Evolutionary conservation across 768 basidiomycete species (phyloP).

Genomic region (Calocybe gangraenosa): DNA sequence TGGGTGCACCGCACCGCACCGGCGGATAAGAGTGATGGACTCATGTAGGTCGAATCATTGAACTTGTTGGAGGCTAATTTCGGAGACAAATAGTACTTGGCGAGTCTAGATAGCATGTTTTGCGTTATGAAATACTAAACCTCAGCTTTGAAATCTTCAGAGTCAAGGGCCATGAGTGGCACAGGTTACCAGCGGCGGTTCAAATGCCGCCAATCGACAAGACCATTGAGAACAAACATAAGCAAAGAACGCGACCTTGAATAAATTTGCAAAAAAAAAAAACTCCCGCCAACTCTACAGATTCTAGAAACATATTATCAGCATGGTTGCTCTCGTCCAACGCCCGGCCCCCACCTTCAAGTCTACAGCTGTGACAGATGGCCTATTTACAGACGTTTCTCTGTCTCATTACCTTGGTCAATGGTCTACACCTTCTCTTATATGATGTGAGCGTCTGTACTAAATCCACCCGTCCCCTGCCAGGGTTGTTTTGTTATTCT

Average conservation of each 20-base stretch:
- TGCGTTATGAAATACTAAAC: too few relatives aligned
- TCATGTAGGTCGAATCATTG: too few relatives aligned
- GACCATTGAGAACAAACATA: conserved; percentile 1
- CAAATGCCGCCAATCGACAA: too few relatives aligned
- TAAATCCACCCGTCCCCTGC: conserved; percentile 6
- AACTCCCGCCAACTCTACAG: conserved; percentile 7
- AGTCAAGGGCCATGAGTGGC: too few relatives aligned
- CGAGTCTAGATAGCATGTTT: too few relatives aligned
- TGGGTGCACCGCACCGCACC: too few relatives aligned
- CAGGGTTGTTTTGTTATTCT: conserved; percentile 94
- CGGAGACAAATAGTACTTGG: too few relatives aligned
- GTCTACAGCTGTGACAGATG: conserved; percentile 69
- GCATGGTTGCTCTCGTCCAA: conserved; percentile 67
- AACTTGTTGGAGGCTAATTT: too few relatives aligned
- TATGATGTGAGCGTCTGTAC: conserved; percentile 2
- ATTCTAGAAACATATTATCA: conserved; percentile 1
- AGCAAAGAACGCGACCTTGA: conserved; percentile 21
- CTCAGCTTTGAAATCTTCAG: too few relatives aligned
- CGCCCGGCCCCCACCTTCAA: conserved; percentile 82
- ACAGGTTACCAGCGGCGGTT: too few relatives aligned
- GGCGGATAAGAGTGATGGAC: too few relatives aligned
- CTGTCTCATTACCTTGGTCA: conserved; percentile 70
- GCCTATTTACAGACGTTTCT: conserved; percentile 75
- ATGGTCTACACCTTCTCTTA: conserved; percentile 52
- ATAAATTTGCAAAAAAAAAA: conserved; percentile 8